Percentiles rank a stretch among this genome's conserved stretches.
Conservation (phyloP, 2,329 filamentous ascomycete species). For the Alternaria ethzedia region DNA sequence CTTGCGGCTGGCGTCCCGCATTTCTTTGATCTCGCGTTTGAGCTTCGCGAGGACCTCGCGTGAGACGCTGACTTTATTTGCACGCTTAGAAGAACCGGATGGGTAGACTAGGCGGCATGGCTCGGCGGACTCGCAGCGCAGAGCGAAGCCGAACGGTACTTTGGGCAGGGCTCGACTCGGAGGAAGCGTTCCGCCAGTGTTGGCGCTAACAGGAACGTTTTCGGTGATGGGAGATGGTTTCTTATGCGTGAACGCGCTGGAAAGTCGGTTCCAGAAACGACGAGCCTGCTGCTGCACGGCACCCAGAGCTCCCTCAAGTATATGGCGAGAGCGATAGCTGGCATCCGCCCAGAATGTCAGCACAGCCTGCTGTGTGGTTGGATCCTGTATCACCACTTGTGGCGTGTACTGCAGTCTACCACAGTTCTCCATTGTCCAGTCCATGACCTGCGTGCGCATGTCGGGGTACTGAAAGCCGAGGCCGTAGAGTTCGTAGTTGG, state of each 20-base stretch:
- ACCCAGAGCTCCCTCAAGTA: background rate
- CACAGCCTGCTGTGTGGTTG: constrained; percentile 6
- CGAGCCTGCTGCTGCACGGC: constrained; percentile 1
- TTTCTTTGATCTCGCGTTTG: background rate
- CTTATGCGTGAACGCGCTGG: background rate
- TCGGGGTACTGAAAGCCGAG: constrained; percentile 19
- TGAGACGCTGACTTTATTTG: background rate
- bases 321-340: background rate
- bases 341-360: constrained; percentile 3
- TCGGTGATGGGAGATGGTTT: background rate
- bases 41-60: background rate
- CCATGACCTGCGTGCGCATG: constrained; percentile 22
- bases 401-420: constrained; percentile 26
- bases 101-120: constrained; percentile 16
- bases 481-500: constrained; percentile 14
- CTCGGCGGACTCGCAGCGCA: constrained; percentile 6
- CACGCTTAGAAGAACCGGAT: background rate
- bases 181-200: background rate
- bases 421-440: constrained; percentile 33
- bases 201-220: background rate
- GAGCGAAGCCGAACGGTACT: constrained; percentile 19
- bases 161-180: background rate
- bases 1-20: background rate
- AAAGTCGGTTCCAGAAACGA: background rate
- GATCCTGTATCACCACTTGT: constrained; percentile 4